These are phyloP conservation scores for Alternaria arborescens DNA, from an alignment of 2,329 filamentous ascomycete genomes.

Conservation along the genomic window DNA sequence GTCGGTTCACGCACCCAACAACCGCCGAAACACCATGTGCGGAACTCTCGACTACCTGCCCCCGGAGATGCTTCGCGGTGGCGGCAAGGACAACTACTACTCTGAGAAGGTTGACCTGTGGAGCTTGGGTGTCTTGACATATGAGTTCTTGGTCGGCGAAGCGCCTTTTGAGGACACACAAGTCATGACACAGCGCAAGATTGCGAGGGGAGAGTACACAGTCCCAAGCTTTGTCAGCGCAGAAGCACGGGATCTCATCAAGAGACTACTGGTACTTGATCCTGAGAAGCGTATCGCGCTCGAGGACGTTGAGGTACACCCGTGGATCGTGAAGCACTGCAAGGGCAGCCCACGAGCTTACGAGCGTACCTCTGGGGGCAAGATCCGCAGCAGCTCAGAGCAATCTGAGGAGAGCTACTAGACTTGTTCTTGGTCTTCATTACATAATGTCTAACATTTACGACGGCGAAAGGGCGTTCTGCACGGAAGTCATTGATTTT, in stretches of 20 bases:
- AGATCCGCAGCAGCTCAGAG: slow-evolving; percentile 36
- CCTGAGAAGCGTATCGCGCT: slow-evolving; percentile 92
- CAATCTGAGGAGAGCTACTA: slow-evolving; percentile 37
- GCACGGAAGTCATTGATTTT: slow-evolving; percentile 15
- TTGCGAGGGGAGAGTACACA: slow-evolving; percentile 88
- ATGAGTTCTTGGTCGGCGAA: slow-evolving; percentile 95
- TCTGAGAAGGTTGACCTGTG: slow-evolving; percentile 96
- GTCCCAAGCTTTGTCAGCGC: slow-evolving; percentile 89
- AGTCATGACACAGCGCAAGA: slow-evolving; percentile 91
- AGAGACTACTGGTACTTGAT: slow-evolving; percentile 85
- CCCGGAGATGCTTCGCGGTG: slow-evolving; percentile 93
- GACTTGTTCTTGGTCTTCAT: slow-evolving; percentile 10
- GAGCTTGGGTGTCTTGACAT: slow-evolving; percentile 93
- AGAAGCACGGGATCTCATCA: slow-evolving; percentile 92
- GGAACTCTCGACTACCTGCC: slow-evolving; percentile 97
- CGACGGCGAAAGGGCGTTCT: slow-evolving; percentile 21
- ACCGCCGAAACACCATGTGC: slow-evolving; percentile 92
- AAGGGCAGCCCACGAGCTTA: slow-evolving; percentile 54
- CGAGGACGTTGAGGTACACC: slow-evolving; percentile 86
- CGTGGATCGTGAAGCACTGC: slow-evolving; percentile 98
- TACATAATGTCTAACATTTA: slow-evolving; percentile 27
- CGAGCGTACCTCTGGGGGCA: slow-evolving; percentile 40
- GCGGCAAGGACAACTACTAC: slow-evolving; percentile 85
- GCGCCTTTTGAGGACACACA: slow-evolving; percentile 97
- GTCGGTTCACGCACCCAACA: slow-evolving; percentile 97